phyloP scores from a whole-genome alignment of 352 stramenopile species.

The Pythium utonaiense region DNA sequence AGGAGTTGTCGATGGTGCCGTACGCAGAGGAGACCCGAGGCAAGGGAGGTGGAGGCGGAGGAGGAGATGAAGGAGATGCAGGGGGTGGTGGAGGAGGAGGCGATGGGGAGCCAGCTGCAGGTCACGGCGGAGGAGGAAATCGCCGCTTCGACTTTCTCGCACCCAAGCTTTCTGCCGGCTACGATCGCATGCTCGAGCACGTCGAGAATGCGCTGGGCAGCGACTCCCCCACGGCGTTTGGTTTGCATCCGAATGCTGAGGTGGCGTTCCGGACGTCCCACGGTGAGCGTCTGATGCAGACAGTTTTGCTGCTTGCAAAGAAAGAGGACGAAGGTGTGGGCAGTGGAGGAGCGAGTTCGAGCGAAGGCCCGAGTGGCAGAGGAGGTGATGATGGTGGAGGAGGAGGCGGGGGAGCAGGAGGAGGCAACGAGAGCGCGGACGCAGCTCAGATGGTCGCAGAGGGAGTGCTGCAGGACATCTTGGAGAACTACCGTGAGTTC shows the following conservation, averaged over 20 bases:
- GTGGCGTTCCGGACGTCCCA: slow-evolving; percentile 89
- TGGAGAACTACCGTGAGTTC: slow-evolving; percentile 87
- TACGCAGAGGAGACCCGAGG: slow-evolving; percentile 60
- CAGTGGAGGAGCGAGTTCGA: neutral
- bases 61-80: slow-evolving; percentile 19
- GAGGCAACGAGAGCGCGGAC: slow-evolving; percentile 44
- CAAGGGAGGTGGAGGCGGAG: slow-evolving; percentile 15
- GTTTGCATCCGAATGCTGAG: slow-evolving; percentile 91
- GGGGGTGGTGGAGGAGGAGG: slow-evolving; percentile 15
- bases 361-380: neutral
- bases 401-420: slow-evolving; percentile 3
- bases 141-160: slow-evolving; percentile 62
- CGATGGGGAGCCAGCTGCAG: slow-evolving; percentile 9
- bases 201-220: slow-evolving; percentile 77
- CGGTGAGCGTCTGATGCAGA: slow-evolving; percentile 71
- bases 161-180: slow-evolving; percentile 63
- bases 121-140: slow-evolving; percentile 12
- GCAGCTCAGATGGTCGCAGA: slow-evolving; percentile 79
- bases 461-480: slow-evolving; percentile 85
- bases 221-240: slow-evolving; percentile 87
- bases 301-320: slow-evolving; percentile 69
- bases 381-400: neutral
- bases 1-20: slow-evolving; percentile 88
- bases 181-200: slow-evolving; percentile 87
- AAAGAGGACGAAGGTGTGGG: slow-evolving; percentile 39